Evolutionary conservation across 2,329 filamentous ascomycete species (phyloP).

Genomic region (Fusarium udum): DNA sequence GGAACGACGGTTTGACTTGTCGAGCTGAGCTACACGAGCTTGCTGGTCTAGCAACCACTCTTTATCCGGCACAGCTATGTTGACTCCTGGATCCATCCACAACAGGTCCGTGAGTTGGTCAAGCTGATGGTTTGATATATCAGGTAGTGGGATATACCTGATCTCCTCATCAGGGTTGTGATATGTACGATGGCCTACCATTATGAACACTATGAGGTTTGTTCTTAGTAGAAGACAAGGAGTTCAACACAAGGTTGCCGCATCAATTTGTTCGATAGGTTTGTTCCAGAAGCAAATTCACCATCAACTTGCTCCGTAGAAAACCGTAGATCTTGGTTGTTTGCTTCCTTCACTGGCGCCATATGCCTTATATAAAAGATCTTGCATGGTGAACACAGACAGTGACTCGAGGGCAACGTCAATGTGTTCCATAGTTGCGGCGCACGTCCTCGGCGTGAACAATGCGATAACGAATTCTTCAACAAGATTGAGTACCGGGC

Average conservation of each 20-base stretch:
- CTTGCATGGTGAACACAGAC: not conserved
- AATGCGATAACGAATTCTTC: constrained; percentile 3
- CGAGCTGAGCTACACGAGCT: constrained; percentile 31
- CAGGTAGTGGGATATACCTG: constrained; percentile 1
- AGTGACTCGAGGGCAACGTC: not conserved
- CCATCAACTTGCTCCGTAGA: not conserved
- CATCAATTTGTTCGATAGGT: not conserved
- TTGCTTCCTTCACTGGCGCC: not conserved
- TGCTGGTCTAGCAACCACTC: constrained; percentile 52
- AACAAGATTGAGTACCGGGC: not conserved
- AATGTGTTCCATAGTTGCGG: not conserved
- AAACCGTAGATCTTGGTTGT: not conserved
- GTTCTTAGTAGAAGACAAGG: not conserved
- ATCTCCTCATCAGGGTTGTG: not conserved
- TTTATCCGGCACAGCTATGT: constrained; percentile 42
- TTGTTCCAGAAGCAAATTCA: constrained; percentile 3
- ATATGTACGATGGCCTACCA: constrained; percentile 1
- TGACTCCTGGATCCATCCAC: constrained; percentile 44
- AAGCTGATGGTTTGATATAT: constrained; percentile 42
- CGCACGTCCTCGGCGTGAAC: constrained; percentile 1
- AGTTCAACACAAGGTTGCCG: not conserved
- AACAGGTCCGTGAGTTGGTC: constrained; percentile 50
- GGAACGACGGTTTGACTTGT: constrained; percentile 42
- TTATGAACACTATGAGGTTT: constrained; percentile 2
- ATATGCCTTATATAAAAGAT: constrained; percentile 16